A percentile compares a stretch with the other conserved stretches of the same genome.
These are phyloP conservation scores for Trichoderma afroharzianum DNA, from an alignment of 2,329 filamentous ascomycete species.

Conservation along the genomic window DNA sequence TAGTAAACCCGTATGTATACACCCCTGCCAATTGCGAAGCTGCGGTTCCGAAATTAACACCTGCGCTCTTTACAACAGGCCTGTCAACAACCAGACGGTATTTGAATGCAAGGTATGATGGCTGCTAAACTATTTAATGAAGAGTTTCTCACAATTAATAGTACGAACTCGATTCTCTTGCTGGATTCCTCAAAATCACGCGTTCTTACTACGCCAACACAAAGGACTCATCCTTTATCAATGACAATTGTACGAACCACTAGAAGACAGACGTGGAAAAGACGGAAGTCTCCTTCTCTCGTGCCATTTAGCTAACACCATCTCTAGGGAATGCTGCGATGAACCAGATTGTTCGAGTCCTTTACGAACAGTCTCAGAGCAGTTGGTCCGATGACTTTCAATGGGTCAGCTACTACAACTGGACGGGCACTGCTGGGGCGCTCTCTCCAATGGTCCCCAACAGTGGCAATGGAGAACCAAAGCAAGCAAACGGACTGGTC, in stretches of 20 bases:
- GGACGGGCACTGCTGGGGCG: constrained; percentile 27
- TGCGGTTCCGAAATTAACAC: neutral
- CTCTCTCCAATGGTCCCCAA: constrained; percentile 50
- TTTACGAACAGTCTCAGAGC: constrained; percentile 27
- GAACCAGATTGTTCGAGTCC: constrained; percentile 26
- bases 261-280: neutral
- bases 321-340: constrained; percentile 62
- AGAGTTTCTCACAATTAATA: constrained; percentile 42
- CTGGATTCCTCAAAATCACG: constrained; percentile 76
- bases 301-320: constrained; percentile 39
- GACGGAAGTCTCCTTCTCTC: too few relatives aligned
- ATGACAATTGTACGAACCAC: constrained; percentile 25
- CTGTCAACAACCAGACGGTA: constrained; percentile 25
- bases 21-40: neutral
- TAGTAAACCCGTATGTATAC: constrained; percentile 25
- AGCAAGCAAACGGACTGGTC: constrained; percentile 71
- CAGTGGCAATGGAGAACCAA: constrained; percentile 71
- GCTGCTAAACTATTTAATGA: neutral
- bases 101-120: constrained; percentile 28
- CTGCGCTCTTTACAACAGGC: constrained; percentile 17
- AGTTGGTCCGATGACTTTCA: constrained; percentile 25
- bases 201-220: constrained; percentile 74
- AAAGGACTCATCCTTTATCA: constrained; percentile 64
- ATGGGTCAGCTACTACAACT: constrained; percentile 30
- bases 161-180: constrained; percentile 86